A percentile compares a stretch with the other conserved stretches of the same genome.
Evolutionary conservation across 768 basidiomycete species (phyloP).

Genomic region (Candolleomyces eurysporus): DNA sequence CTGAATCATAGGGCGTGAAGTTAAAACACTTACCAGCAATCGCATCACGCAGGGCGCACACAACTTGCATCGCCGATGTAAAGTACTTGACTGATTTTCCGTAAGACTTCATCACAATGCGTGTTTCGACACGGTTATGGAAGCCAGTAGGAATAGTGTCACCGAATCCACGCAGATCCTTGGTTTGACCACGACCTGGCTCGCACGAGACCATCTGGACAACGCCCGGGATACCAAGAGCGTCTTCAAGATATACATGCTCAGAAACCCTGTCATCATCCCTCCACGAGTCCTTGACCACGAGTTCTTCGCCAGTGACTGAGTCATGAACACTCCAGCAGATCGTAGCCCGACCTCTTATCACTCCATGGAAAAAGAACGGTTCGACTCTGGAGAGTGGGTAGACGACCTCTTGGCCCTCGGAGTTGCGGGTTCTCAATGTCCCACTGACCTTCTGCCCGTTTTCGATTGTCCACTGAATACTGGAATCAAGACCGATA

Average conservation of each 20-base stretch:
- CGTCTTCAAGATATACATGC: background rate
- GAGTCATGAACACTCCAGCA: background rate
- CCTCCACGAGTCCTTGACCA: slow-evolving; percentile 1
- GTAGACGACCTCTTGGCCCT: background rate
- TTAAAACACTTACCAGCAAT: background rate
- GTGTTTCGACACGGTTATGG: background rate
- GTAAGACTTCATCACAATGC: background rate
- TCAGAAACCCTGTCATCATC: background rate
- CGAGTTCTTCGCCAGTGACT: background rate
- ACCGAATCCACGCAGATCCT: no score
- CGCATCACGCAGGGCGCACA: background rate
- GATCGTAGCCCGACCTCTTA: background rate
- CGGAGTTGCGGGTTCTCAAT: background rate
- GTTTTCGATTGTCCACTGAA: background rate
- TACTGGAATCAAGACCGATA: background rate
- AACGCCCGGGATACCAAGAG: background rate
- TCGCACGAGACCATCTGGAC: background rate
- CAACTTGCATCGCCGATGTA: background rate
- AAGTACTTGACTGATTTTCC: background rate
- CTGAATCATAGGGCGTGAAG: no score
- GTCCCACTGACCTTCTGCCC: background rate
- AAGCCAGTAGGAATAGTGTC: background rate
- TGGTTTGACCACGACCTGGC: background rate
- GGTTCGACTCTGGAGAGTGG: no score
- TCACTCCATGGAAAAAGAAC: no score